Conservation (phyloP, 768 basidiomycete genomes). For the Auriscalpium microsporum region DNA sequence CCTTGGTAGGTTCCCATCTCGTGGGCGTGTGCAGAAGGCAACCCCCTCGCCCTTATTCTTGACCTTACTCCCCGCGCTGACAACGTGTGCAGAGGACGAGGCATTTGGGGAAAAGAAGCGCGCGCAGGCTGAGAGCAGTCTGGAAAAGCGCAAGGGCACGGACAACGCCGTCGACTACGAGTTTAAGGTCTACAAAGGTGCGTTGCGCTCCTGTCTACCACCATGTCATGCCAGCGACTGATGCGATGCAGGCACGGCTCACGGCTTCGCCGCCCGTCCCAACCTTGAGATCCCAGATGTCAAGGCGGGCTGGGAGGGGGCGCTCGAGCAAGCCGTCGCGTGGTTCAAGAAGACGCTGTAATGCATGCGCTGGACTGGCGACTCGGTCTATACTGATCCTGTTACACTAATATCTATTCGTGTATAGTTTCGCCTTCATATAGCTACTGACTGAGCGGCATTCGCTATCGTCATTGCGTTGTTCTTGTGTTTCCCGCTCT, state of each 20-base stretch:
- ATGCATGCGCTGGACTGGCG: not conserved
- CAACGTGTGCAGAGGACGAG: slow-evolving; percentile 21
- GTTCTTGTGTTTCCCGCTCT: no score
- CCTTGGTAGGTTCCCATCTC: slow-evolving; percentile 9
- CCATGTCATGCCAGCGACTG: no score
- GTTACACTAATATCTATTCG: no score
- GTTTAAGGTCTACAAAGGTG: slow-evolving; percentile 30
- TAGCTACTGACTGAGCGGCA: no score
- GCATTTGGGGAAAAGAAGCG: slow-evolving; percentile 19
- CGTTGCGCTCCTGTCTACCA: not conserved
- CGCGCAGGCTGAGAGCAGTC: slow-evolving; percentile 21
- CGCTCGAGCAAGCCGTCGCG: slow-evolving; percentile 30
- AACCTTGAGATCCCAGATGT: slow-evolving; percentile 34
- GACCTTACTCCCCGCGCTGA: no score
- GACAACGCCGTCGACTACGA: slow-evolving; percentile 24
- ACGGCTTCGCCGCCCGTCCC: slow-evolving; percentile 42
- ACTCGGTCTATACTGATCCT: no score
- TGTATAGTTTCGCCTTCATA: no score
- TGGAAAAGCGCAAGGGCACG: slow-evolving; percentile 18
- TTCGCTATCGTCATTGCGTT: no score
- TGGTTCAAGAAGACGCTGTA: slow-evolving; percentile 36
- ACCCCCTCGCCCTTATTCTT: no score
- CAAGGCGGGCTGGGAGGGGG: slow-evolving; percentile 35
- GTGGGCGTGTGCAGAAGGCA: slow-evolving; percentile 32
- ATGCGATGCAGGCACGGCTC: slow-evolving; percentile 29